Conservation (phyloP, 2,329 filamentous ascomycete genomes). For the Ophiostoma sp. region DNA sequence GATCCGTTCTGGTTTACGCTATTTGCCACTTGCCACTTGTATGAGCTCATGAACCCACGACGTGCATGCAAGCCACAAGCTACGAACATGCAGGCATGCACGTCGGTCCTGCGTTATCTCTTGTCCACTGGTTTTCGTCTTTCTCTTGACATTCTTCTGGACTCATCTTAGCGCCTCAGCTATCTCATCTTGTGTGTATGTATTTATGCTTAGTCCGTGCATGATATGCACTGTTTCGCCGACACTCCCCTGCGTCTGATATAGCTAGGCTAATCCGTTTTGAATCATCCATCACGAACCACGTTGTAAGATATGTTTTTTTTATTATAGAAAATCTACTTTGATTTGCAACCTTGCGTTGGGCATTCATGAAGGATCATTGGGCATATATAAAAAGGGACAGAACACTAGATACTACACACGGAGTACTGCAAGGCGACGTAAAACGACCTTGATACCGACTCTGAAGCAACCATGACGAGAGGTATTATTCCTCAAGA, state of each 20-base stretch:
- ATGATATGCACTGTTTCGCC: too few relatives aligned
- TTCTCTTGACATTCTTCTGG: too few relatives aligned
- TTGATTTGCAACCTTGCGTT: not conserved
- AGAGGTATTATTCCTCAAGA: not conserved
- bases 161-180: too few relatives aligned
- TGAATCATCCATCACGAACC: not conserved
- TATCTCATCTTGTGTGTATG: too few relatives aligned
- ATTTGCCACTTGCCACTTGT: constrained; percentile 17
- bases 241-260: too few relatives aligned
- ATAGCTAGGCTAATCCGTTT: too few relatives aligned
- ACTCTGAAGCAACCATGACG: too few relatives aligned
- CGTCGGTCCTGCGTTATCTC: too few relatives aligned
- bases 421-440: not conserved
- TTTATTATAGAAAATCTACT: not conserved
- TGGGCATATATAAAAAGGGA: constrained; percentile 10
- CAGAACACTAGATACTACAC: not conserved
- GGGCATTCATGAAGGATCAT: not conserved
- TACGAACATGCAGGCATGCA: not conserved
- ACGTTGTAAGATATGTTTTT: too few relatives aligned
- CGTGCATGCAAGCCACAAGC: not conserved
- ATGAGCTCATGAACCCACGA: constrained; percentile 22
- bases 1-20: not conserved
- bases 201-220: too few relatives aligned
- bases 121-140: too few relatives aligned
- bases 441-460: not conserved